Percentiles rank a stretch among this genome's conserved stretches.
These are phyloP conservation scores for Cladophialophora yegresii DNA, from an alignment of 2,329 filamentous ascomycete genomes.

Conservation along the genomic window DNA sequence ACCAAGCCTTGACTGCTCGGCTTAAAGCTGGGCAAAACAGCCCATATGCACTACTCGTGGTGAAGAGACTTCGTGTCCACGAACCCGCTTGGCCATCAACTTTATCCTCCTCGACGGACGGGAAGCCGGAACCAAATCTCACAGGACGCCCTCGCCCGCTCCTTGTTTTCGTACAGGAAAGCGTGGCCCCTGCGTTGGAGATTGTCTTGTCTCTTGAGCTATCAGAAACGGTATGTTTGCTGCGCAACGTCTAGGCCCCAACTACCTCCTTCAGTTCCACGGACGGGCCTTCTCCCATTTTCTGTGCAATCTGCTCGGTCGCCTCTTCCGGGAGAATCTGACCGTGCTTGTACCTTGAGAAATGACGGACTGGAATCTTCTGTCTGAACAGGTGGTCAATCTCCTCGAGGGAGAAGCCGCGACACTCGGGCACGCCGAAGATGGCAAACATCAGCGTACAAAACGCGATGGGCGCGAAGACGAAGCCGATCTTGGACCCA, in stretches of 20 bases:
- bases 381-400: conserved; percentile 22
- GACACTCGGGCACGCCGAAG: conserved; percentile 30
- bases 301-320: background rate
- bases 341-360: conserved; percentile 20
- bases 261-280: conserved; percentile 18
- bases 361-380: conserved; percentile 15
- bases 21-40: background rate
- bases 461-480: conserved; percentile 40
- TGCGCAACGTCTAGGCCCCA: background rate
- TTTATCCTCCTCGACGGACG: background rate
- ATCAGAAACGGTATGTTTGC: background rate
- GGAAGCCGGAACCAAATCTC: background rate
- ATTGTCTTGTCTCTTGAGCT: background rate
- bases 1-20: background rate
- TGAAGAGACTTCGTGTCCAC: background rate
- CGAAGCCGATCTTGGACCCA: conserved; percentile 44
- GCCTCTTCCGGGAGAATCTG: conserved; percentile 21
- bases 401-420: conserved; percentile 24
- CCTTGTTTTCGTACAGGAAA: background rate
- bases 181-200: background rate
- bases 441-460: conserved; percentile 22
- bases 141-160: background rate
- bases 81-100: background rate
- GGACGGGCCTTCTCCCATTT: conserved; percentile 15
- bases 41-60: background rate